phyloP scores from a whole-genome alignment of 2,329 filamentous ascomycete species.

The Penicillium freii region DNA sequence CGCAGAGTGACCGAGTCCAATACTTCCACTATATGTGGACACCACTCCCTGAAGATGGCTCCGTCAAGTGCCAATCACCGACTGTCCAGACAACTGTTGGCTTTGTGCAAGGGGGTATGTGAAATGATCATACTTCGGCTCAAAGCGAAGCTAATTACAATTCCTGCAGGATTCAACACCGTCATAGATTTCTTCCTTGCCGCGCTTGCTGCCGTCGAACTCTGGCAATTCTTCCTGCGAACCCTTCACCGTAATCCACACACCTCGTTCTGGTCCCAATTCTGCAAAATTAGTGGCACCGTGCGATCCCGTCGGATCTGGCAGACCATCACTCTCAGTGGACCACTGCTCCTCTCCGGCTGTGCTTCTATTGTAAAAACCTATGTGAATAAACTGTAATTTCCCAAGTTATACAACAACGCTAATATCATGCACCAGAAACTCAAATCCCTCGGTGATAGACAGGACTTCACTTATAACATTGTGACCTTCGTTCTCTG shows the following conservation, averaged over 20 bases:
- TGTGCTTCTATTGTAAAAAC: slow-evolving; percentile 40
- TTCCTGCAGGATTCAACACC: slow-evolving; percentile 31
- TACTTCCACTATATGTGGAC: slow-evolving; percentile 44
- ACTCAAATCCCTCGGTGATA: slow-evolving; percentile 34
- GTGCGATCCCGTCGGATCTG: slow-evolving; percentile 35
- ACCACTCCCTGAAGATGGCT: slow-evolving; percentile 33
- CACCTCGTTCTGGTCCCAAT: slow-evolving; percentile 28
- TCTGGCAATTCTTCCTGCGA: slow-evolving; percentile 39
- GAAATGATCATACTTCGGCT: not conserved
- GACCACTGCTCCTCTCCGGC: slow-evolving; percentile 36
- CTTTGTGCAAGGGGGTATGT: slow-evolving; percentile 37
- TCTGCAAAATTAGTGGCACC: slow-evolving; percentile 30
- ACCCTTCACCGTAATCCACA: slow-evolving; percentile 26
- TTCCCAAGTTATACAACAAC: not conserved
- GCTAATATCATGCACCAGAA: slow-evolving; percentile 20
- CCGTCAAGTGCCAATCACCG: slow-evolving; percentile 36
- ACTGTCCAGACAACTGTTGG: slow-evolving; percentile 35
- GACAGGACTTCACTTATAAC: slow-evolving; percentile 39
- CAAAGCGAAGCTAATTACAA: not conserved
- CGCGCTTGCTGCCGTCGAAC: slow-evolving; percentile 32
- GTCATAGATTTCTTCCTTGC: slow-evolving; percentile 36
- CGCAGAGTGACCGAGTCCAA: slow-evolving; percentile 31
- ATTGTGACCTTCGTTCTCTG: slow-evolving; percentile 37
- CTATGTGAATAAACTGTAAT: slow-evolving; percentile 22
- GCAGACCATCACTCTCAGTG: slow-evolving; percentile 37